Evolutionary conservation across 257 asterid genomes (phyloP).

Genomic region (Solanum acaule): DNA sequence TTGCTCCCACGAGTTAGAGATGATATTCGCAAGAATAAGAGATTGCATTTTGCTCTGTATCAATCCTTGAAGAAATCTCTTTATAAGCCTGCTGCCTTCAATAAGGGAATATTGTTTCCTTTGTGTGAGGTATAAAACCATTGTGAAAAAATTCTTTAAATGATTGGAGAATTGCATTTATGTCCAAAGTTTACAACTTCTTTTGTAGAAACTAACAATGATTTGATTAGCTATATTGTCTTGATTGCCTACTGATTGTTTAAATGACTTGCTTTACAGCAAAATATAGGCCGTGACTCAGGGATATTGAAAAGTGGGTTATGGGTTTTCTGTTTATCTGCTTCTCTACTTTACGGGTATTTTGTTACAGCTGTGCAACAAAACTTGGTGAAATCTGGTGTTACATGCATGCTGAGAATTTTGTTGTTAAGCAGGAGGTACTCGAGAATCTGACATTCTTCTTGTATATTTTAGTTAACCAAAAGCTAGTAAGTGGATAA

Average conservation of each 20-base stretch:
- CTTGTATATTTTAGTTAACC: not conserved
- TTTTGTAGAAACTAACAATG: not conserved
- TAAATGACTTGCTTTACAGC: not conserved
- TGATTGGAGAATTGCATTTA: not conserved
- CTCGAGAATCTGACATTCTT: not conserved
- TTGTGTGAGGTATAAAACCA: constrained; percentile 61
- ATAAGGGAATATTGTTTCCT: constrained; percentile 74
- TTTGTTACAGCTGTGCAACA: not conserved
- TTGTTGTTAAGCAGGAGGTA: not conserved
- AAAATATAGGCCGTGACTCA: not conserved
- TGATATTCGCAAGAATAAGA: constrained; percentile 75
- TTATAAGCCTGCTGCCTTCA: constrained; percentile 92
- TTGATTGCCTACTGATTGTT: not conserved
- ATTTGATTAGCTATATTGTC: not conserved
- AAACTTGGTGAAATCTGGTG: not conserved
- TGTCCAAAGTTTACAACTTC: not conserved
- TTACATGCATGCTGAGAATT: not conserved
- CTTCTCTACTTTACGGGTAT: not conserved
- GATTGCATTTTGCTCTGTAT: constrained; percentile 77
- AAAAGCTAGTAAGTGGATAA: not conserved
- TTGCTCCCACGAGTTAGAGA: constrained; percentile 90
- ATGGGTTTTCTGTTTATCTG: not conserved
- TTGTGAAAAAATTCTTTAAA: not conserved
- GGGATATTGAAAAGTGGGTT: not conserved
- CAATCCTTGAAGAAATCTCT: constrained; percentile 77